Conservation (phyloP, 345 rosid genomes). For the Stellera chamaejasme region DNA sequence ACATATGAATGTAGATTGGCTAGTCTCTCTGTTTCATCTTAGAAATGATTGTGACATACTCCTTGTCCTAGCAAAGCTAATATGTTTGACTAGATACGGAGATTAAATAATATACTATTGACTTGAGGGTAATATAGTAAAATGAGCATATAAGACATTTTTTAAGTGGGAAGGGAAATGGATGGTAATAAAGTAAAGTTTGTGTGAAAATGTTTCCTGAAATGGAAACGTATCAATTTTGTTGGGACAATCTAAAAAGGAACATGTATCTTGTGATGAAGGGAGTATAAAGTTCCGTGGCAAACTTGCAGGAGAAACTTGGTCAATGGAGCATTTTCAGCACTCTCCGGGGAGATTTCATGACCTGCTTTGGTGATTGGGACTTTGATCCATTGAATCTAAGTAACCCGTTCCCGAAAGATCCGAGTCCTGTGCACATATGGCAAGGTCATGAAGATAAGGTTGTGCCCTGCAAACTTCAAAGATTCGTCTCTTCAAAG, state of each 20-base stretch:
- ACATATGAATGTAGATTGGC: not conserved
- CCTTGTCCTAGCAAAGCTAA: too few relatives aligned
- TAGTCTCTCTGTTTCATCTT: not conserved
- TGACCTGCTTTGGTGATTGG: slow-evolving; percentile 59
- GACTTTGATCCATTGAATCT: slow-evolving; percentile 64
- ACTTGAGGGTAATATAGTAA: too few relatives aligned
- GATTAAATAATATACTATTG: too few relatives aligned
- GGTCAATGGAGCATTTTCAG: slow-evolving; percentile 40
- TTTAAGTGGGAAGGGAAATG: too few relatives aligned
- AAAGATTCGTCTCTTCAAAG: slow-evolving; percentile 42
- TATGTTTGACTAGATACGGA: too few relatives aligned
- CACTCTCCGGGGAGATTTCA: slow-evolving; percentile 50
- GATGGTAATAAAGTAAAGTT: too few relatives aligned
- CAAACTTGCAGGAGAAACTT: slow-evolving; percentile 40
- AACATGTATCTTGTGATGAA: too few relatives aligned
- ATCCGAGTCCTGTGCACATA: slow-evolving; percentile 43
- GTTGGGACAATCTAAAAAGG: too few relatives aligned
- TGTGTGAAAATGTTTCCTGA: too few relatives aligned
- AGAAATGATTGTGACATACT: too few relatives aligned
- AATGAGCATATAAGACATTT: too few relatives aligned
- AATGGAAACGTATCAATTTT: too few relatives aligned
- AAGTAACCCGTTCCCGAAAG: slow-evolving; percentile 34
- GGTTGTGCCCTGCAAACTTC: slow-evolving; percentile 68
- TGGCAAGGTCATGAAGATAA: slow-evolving; percentile 88
- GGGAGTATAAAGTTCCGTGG: not conserved